Percentiles rank a stretch among this genome's conserved stretches.
Conservation (phyloP, 164 flowering plant genomes). For the Amborella trichopoda region DNA sequence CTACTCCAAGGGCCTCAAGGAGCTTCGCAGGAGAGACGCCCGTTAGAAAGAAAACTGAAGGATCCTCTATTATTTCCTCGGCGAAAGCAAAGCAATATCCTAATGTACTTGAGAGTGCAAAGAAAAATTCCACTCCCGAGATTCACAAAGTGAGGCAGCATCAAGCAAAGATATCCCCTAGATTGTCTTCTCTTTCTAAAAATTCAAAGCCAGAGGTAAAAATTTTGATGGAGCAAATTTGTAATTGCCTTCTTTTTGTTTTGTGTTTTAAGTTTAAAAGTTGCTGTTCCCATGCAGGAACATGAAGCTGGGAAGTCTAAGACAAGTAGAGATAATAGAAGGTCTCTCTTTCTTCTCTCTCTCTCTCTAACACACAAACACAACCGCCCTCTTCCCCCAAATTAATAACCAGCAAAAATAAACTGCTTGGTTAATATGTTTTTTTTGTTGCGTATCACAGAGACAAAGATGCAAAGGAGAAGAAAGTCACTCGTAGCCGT, state of each 20-base stretch:
- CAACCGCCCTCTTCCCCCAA: no score
- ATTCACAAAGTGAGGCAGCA: background rate
- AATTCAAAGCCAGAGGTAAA: constrained; percentile 26
- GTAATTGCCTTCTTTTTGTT: no score
- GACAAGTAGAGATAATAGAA: constrained; percentile 18
- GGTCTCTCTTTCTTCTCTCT: no score
- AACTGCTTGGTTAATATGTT: no score
- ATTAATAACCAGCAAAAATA: no score
- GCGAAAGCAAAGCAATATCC: background rate
- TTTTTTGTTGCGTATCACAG: no score
- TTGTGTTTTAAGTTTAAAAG: background rate
- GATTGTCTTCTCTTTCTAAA: constrained; percentile 3
- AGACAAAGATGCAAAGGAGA: constrained; percentile 20
- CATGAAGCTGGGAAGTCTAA: constrained; percentile 18
- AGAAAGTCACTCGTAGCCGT: constrained; percentile 16
- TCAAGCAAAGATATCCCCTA: background rate
- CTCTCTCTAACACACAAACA: no score
- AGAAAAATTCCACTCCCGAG: background rate
- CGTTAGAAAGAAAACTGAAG: constrained; percentile 16
- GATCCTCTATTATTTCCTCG: background rate
- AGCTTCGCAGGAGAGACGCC: constrained; percentile 7
- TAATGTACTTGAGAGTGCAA: background rate
- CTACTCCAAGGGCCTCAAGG: no score
- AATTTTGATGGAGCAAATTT: no score
- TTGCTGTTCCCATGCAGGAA: constrained; percentile 18